Base-by-base conservation (phyloP, 805 yeast genomes). In the Wickerhamiella cacticola region DNA sequence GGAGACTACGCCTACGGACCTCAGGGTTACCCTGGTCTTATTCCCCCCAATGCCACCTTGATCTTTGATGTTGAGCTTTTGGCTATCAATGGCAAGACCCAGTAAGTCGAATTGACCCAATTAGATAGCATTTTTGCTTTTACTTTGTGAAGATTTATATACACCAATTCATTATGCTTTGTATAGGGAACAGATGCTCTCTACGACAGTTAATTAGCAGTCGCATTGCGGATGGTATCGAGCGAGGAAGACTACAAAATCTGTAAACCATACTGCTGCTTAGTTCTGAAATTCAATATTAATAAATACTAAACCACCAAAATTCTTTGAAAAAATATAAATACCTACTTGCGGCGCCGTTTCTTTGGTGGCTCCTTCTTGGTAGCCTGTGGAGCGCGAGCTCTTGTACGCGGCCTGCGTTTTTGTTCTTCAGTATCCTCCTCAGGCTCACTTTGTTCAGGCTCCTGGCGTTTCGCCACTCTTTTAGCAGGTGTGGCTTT, bases 31-130 rank as follows among this genome's bases (percentile, higher is more conserved):
- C 96, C 96, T 58, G 95, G 95, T 58, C 72, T 86, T 63, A 89
- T 89, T 63, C 97, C 97, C 56, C 96, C 96, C 58, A 86, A 85
- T 67, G 94, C 96, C 55, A 88, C 96, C 57, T 76, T 89, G 69
- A 71, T 85, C 46, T 64, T 64, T 48, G 68, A 64, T 52, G 68
- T 64, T 23, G 66, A 64, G 57, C 58, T 64, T 44, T 53, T 64
- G 42, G 56, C 55, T 31, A 62, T 62, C 50, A 59, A 58, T 10
- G 28, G 42, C 18, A 31, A 31, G 19, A 15, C n/a, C 25, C 23
- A 35, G 25, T 35, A 35, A 19, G 25, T 22, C 6, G 29, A 12
- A 25, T 12, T 25, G 7, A 25, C 7, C 7, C 10, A 25, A 12
- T 7, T 25, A 25, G 12, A 25, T 25, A 25, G 29, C 12, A 25